A percentile compares a stretch with the other conserved stretches of the same genome.
phyloP scores from a whole-genome alignment of 164 flowering plant species.

The Sedum album region DNA sequence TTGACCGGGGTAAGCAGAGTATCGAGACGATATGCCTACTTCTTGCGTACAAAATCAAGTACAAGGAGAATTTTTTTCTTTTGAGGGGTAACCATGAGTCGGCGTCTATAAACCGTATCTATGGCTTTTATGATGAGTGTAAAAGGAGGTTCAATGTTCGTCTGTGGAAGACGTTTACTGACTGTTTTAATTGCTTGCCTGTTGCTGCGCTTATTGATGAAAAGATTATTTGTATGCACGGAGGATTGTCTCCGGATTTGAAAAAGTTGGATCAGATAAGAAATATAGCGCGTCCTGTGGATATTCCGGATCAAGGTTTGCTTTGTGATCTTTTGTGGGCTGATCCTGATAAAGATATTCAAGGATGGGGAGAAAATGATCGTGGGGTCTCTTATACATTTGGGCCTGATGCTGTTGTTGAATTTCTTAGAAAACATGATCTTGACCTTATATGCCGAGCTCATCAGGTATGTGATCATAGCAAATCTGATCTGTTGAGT shows the following conservation, averaged over 20 bases:
- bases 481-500: neutral
- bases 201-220: neutral
- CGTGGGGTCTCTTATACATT: slow-evolving; percentile 20
- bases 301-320: neutral
- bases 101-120: slow-evolving; percentile 46
- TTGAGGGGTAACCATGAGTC: slow-evolving; percentile 50
- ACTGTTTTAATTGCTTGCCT: neutral
- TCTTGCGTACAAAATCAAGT: slow-evolving; percentile 37
- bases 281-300: neutral
- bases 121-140: slow-evolving; percentile 29
- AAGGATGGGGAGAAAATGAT: neutral
- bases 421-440: neutral
- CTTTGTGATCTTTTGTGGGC: slow-evolving; percentile 28
- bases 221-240: neutral
- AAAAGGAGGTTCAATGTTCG: neutral
- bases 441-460: neutral
- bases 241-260: neutral
- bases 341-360: slow-evolving; percentile 23
- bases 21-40: slow-evolving; percentile 46
- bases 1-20: slow-evolving; percentile 48
- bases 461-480: neutral
- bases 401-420: neutral
- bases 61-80: slow-evolving; percentile 41
- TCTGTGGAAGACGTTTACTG: neutral
- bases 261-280: neutral